phyloP scores from a whole-genome alignment of 306 rosid species.

The Medicago arabica region DNA sequence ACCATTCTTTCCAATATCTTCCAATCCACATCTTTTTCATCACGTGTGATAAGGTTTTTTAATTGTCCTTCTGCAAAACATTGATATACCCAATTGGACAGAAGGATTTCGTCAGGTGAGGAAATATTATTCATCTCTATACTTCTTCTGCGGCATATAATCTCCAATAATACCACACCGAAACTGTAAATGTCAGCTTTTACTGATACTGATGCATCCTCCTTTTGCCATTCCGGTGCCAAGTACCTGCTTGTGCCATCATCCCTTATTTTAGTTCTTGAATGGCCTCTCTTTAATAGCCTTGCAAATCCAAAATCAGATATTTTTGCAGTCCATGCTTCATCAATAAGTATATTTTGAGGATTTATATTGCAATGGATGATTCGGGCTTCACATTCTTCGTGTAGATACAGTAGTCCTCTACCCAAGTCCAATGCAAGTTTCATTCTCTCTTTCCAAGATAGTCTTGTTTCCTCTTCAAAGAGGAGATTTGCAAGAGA shows the following conservation, averaged over 20 bases:
- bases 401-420: constrained; percentile 35
- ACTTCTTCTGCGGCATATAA: constrained; percentile 37
- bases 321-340: constrained; percentile 39
- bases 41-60: constrained; percentile 19
- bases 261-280: background rate
- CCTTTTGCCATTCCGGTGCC: constrained; percentile 52
- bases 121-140: constrained; percentile 31
- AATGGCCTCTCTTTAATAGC: constrained; percentile 1
- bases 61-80: constrained; percentile 44
- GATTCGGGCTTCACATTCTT: too few species aligned
- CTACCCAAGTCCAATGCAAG: constrained; percentile 45
- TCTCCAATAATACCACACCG: constrained; percentile 46
- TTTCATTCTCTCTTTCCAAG: constrained; percentile 37
- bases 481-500: constrained; percentile 49
- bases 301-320: constrained; percentile 55
- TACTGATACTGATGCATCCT: constrained; percentile 29
- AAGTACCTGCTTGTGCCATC: constrained; percentile 29
- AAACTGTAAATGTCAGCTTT: constrained; percentile 47
- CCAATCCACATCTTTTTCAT: constrained; percentile 40
- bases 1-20: constrained; percentile 51
- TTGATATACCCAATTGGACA: constrained; percentile 45
- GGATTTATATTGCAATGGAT: too few species aligned
- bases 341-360: too few species aligned
- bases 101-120: constrained; percentile 32
- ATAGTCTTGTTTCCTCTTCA: background rate